Conservation (phyloP, 352 stramenopile genomes). For the Pythium rishiriense region DNA sequence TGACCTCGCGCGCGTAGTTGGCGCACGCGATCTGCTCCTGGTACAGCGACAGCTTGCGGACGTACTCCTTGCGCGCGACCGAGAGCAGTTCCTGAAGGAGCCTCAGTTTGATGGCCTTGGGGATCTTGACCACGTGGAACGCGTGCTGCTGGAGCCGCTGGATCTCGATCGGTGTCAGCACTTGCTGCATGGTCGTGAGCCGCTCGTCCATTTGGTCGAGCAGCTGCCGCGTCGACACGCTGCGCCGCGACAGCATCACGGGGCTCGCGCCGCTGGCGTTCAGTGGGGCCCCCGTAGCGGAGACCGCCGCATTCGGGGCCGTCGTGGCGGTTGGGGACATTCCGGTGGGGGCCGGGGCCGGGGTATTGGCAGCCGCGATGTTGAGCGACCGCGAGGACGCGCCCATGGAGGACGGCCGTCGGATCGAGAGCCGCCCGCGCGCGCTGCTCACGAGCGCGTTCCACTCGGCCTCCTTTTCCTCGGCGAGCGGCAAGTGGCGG, state of each 20-base stretch:
- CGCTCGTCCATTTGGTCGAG: constrained; percentile 63
- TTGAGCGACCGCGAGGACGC: constrained; percentile 11
- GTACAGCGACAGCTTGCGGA: constrained; percentile 44
- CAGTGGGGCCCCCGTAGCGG: neutral
- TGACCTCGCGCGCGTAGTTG: constrained; percentile 58
- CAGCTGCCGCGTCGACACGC: constrained; percentile 30
- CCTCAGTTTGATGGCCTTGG: constrained; percentile 66
- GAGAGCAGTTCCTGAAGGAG: constrained; percentile 54
- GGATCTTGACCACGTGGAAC: constrained; percentile 65
- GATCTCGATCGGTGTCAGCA: constrained; percentile 76
- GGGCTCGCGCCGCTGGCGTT: neutral
- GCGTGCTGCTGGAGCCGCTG: constrained; percentile 65
- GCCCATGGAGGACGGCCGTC: constrained; percentile 8
- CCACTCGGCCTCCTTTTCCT: constrained; percentile 46
- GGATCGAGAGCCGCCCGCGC: constrained; percentile 7
- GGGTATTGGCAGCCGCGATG: neutral
- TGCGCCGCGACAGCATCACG: constrained; percentile 10
- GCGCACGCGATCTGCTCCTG: constrained; percentile 49
- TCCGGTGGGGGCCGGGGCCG: neutral
- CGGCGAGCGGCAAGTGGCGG: constrained; percentile 28
- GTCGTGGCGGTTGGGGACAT: neutral
- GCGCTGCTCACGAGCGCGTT: constrained; percentile 25
- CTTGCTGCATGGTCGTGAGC: constrained; percentile 70
- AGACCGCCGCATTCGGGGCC: too few species aligned
- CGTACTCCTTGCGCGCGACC: constrained; percentile 43